Conservation (phyloP, 805 yeast genomes). For the Jamesozyma lodderae region DNA sequence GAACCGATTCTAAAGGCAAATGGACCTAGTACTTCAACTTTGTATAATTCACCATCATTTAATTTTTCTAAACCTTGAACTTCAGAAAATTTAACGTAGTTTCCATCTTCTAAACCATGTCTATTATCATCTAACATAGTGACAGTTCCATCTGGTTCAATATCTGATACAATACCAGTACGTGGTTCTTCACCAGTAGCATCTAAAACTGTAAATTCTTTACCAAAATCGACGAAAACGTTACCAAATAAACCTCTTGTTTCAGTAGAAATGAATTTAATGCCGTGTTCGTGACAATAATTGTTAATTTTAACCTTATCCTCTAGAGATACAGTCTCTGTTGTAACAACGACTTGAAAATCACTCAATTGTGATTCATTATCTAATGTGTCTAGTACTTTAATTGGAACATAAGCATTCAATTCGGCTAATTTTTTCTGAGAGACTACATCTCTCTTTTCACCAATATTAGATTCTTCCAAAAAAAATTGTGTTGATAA, state of each 20-base stretch:
- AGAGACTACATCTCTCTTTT: constrained; percentile 66
- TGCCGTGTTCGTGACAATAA: constrained; percentile 61
- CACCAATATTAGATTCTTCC: constrained; percentile 61
- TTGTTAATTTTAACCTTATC: constrained; percentile 68
- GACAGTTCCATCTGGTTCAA: constrained; percentile 83
- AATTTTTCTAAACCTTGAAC: constrained; percentile 69
- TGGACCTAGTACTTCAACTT: constrained; percentile 88
- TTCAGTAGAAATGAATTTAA: constrained; percentile 75
- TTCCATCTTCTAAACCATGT: constrained; percentile 91
- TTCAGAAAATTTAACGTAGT: constrained; percentile 77
- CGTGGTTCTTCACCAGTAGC: constrained; percentile 88
- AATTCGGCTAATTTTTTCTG: constrained; percentile 64
- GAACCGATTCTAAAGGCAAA: constrained; percentile 71
- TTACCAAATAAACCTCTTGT: constrained; percentile 82
- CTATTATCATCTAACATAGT: constrained; percentile 85
- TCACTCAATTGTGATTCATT: constrained; percentile 41
- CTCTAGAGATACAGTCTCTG: constrained; percentile 57
- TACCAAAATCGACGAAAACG: constrained; percentile 86
- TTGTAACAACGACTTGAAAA: constrained; percentile 78
- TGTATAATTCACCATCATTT: constrained; percentile 64
- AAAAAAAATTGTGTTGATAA: constrained; percentile 87
- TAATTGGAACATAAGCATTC: constrained; percentile 83
- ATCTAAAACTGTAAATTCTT: constrained; percentile 69
- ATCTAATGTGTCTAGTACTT: constrained; percentile 48
- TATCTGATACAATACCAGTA: constrained; percentile 80